phyloP scores from a whole-genome alignment of 176 grass and related monocot genomes.

The Urochloa ruziziensis region DNA sequence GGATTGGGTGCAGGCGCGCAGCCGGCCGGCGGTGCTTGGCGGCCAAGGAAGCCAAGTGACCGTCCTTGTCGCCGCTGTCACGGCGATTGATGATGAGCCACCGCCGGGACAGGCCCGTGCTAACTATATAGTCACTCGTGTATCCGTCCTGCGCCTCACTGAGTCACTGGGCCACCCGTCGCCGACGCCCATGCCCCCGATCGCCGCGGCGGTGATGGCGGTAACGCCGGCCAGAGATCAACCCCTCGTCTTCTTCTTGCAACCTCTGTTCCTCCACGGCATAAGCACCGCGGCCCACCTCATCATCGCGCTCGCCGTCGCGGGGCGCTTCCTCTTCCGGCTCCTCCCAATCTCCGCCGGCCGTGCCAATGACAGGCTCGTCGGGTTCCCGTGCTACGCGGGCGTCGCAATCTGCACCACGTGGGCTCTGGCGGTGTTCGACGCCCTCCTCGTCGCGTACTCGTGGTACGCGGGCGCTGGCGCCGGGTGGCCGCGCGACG shows the following conservation, averaged over 20 bases:
- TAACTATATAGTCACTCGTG: background rate
- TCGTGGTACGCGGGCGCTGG: conserved; percentile 24
- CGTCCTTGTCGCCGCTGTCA: background rate
- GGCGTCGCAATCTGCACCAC: conserved; percentile 24
- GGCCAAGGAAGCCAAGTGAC: background rate
- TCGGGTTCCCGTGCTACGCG: conserved; percentile 19
- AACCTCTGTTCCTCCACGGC: conserved; percentile 20
- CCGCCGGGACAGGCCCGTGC: no score
- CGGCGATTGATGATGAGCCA: background rate
- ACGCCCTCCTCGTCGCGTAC: conserved; percentile 26
- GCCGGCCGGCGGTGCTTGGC: background rate
- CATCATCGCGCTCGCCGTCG: conserved; percentile 39
- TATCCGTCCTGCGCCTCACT: background rate
- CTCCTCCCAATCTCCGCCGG: background rate
- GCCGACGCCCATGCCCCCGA: background rate
- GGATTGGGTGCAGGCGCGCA: no score
- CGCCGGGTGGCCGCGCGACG: conserved; percentile 28
- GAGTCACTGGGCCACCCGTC: background rate
- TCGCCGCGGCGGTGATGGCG: conserved; percentile 4
- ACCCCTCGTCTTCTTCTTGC: background rate
- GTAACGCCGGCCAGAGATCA: background rate
- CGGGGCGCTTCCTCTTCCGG: background rate
- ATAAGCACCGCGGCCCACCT: background rate
- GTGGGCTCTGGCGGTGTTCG: conserved; percentile 29
- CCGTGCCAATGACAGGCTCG: background rate